These are phyloP conservation scores for Saksenaea vasiformis DNA, from an alignment of 371 early-diverging fungal species.

Conservation along the genomic window DNA sequence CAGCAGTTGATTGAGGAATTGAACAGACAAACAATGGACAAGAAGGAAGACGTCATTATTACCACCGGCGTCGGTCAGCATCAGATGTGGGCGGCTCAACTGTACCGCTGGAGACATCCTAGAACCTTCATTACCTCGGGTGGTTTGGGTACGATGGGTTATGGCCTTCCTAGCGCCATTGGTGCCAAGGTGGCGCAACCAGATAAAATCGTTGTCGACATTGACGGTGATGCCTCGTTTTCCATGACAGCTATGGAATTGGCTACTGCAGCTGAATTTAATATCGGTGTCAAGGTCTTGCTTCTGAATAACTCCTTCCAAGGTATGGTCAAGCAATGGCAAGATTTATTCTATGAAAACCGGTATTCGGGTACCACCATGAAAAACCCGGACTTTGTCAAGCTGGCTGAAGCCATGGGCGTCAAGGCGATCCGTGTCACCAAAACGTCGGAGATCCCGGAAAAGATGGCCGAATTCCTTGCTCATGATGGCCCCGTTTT, in stretches of 20 bases:
- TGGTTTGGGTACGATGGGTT: constrained; percentile 98
- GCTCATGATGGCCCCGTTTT: constrained; percentile 86
- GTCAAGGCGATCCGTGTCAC: constrained; percentile 86
- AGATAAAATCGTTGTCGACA: constrained; percentile 92
- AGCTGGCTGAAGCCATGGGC: constrained; percentile 94
- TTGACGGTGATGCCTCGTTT: constrained; percentile 97
- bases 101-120: constrained; percentile 87
- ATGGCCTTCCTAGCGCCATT: constrained; percentile 92
- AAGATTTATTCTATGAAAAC: constrained; percentile 95
- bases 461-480: constrained; percentile 88
- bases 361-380: constrained; percentile 92
- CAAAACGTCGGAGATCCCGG: constrained; percentile 83
- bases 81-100: constrained; percentile 97
- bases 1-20: constrained; percentile 93
- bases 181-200: constrained; percentile 95
- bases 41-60: constrained; percentile 91
- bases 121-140: constrained; percentile 91
- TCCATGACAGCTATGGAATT: constrained; percentile 98
- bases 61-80: constrained; percentile 98
- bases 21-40: constrained; percentile 75
- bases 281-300: constrained; percentile 94
- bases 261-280: constrained; percentile 93
- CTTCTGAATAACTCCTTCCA: constrained; percentile 98
- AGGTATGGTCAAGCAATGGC: constrained; percentile 99
- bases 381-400: constrained; percentile 98